Evolutionary conservation across 2,329 filamentous ascomycete species (phyloP).

Genomic region (Phialophora expanda): DNA sequence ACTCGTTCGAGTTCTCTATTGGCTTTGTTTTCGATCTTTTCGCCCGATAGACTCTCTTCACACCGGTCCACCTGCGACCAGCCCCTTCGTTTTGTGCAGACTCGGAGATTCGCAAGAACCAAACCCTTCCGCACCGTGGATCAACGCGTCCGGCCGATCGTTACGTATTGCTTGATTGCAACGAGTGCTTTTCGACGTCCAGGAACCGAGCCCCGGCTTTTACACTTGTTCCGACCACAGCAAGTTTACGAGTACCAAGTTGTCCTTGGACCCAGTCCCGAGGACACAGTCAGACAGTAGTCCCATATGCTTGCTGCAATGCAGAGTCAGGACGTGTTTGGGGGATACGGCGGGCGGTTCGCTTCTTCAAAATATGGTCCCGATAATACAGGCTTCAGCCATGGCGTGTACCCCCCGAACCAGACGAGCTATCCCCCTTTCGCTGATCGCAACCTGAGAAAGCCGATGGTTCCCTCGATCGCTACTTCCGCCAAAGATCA

Average conservation of each 20-base stretch:
- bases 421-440: conserved; percentile 73
- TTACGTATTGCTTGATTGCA: conserved; percentile 6
- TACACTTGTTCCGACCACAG: background rate
- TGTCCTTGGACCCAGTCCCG: conserved; percentile 34
- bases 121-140: conserved; percentile 8
- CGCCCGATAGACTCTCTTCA: conserved; percentile 38
- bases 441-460: conserved; percentile 81
- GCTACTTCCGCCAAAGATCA: conserved; percentile 75
- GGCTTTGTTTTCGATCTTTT: conserved; percentile 35
- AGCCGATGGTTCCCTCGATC: conserved; percentile 84
- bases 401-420: conserved; percentile 89
- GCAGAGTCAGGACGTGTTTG: conserved; percentile 75
- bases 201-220: background rate
- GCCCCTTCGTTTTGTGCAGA: conserved; percentile 29
- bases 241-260: conserved; percentile 4
- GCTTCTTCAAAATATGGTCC: conserved; percentile 64
- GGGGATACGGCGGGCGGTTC: conserved; percentile 35
- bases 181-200: conserved; percentile 12
- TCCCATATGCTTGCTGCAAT: conserved; percentile 67
- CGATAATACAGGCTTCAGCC: conserved; percentile 86
- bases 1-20: conserved; percentile 32
- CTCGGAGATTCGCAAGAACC: background rate
- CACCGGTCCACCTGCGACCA: conserved; percentile 43
- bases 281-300: conserved; percentile 27
- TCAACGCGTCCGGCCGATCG: conserved; percentile 10